Evolutionary conservation across 1,139 yeast genomes (phyloP), one percentile per base, ranked within the genome.

Genomic region (Taphrina communis): DNA sequence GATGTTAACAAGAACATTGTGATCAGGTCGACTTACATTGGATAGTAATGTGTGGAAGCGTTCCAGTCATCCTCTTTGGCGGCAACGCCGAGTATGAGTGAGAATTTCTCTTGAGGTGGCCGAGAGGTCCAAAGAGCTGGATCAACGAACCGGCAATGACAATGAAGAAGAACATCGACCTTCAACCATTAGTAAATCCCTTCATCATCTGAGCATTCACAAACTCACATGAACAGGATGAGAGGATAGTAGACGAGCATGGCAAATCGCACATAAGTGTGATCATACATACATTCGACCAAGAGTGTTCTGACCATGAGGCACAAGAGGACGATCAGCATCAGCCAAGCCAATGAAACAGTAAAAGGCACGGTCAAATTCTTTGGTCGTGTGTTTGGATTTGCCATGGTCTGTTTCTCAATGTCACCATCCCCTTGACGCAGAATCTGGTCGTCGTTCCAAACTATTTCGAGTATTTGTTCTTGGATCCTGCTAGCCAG

Each of bases 21-120:
- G 56, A 51, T 17, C 2, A 2, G 7, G 6, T 11, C 8, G 35
- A 19, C 57, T 11, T 53, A 56, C 62, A 69, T 61, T 67, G 70
- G 21, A 69, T 67, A 31, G 71, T 69, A 41, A 69, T 57, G 21
- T 61, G 70, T 11, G 71, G 71, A 44, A 69, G 46, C 9, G 65
- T 53, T 8, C 67, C 71, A 19, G 63, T 66, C 48, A 62, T 62
- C 19, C 71, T 67, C 31, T 41, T 53, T 14, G 71, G 70, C 11
- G 60, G 50, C 14, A 62, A 25, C 36, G 68, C 68, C 11, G 70
- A 61, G 57, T 67, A 69, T 19, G 41, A 35, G 19, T 17, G 50
- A 14, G 71, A 69, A 35, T 69, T 69, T 7, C 31, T 56, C 19
- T 39, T 44, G 50, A 67, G 17, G 36, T 67, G 70, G 9, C 60